Conservation (phyloP, 164 flowering plant species). For the Cinnamomum chago region DNA sequence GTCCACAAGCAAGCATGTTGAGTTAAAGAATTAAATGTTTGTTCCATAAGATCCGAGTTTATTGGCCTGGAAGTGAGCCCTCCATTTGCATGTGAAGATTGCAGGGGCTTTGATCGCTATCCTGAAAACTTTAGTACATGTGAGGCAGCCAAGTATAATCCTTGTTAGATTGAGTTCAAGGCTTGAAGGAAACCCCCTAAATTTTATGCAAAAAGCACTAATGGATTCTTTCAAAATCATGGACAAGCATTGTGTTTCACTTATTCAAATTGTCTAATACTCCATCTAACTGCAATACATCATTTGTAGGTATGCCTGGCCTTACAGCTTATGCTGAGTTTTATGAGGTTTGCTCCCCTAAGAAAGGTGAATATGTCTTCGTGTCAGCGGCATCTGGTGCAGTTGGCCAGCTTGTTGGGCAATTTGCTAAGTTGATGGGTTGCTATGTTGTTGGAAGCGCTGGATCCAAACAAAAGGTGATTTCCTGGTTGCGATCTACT, state of each 20-base stretch:
- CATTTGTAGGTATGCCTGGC: slow-evolving; percentile 17
- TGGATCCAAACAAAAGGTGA: slow-evolving; percentile 17
- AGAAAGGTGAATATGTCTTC: slow-evolving; percentile 17
- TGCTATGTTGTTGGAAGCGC: slow-evolving; percentile 22
- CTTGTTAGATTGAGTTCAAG: too few species aligned
- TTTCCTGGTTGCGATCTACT: background rate
- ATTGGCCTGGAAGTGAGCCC: too few species aligned
- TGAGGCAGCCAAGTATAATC: too few species aligned
- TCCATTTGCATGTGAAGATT: too few species aligned
- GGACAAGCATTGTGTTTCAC: background rate
- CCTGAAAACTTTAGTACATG: too few species aligned
- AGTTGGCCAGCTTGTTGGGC: slow-evolving; percentile 22
- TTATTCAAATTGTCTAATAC: background rate
- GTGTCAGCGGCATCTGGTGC: slow-evolving; percentile 20
- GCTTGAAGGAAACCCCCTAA: too few species aligned
- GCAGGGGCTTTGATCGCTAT: too few species aligned
- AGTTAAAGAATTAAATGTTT: too few species aligned
- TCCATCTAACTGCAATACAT: background rate
- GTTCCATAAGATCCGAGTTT: too few species aligned
- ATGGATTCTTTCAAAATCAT: too few species aligned
- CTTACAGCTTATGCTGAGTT: slow-evolving; percentile 21
- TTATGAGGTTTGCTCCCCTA: slow-evolving; percentile 18
- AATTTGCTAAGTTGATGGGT: slow-evolving; percentile 21
- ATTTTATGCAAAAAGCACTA: too few species aligned
- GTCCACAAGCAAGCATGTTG: too few species aligned